phyloP scores from a whole-genome alignment of 768 basidiomycete genomes.

The Mycena sanguinolenta region DNA sequence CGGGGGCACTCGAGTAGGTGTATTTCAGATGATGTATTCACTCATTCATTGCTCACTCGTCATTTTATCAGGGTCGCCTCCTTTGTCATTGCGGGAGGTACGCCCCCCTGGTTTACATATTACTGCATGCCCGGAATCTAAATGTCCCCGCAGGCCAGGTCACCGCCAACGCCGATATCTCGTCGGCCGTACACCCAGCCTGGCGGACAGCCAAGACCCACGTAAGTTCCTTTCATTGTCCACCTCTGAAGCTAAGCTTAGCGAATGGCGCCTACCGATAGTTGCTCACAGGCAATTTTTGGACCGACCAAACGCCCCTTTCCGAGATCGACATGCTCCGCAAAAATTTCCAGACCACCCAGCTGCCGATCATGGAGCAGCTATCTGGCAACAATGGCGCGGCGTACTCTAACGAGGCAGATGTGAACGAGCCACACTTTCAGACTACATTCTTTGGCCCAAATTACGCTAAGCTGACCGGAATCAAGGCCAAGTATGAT shows the following conservation, averaged over 20 bases:
- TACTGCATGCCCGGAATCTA: slow-evolving; percentile 20
- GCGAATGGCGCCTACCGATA: slow-evolving; percentile 12
- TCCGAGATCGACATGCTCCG: background rate
- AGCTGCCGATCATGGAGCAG: background rate
- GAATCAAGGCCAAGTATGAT: background rate
- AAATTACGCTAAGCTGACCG: background rate
- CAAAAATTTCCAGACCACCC: background rate
- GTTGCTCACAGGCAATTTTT: slow-evolving; percentile 10
- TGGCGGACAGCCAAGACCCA: slow-evolving; percentile 54
- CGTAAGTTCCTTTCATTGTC: slow-evolving; percentile 39
- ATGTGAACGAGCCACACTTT: background rate
- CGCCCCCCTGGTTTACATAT: slow-evolving; percentile 12
- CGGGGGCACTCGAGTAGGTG: slow-evolving; percentile 24
- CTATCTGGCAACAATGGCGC: background rate
- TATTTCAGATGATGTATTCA: slow-evolving; percentile 9
- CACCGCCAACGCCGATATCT: slow-evolving; percentile 47
- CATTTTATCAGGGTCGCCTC: slow-evolving; percentile 12
- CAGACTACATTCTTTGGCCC: background rate
- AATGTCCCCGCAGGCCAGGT: slow-evolving; percentile 45
- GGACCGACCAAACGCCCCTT: slow-evolving; percentile 6
- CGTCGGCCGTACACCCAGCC: slow-evolving; percentile 47
- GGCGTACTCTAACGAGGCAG: background rate
- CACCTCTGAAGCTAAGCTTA: slow-evolving; percentile 13
- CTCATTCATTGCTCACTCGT: slow-evolving; percentile 9
- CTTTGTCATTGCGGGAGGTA: slow-evolving; percentile 26